These are phyloP conservation scores for Rhizophora mangle DNA, from an alignment of 345 rosid genomes.

Conservation along the genomic window DNA sequence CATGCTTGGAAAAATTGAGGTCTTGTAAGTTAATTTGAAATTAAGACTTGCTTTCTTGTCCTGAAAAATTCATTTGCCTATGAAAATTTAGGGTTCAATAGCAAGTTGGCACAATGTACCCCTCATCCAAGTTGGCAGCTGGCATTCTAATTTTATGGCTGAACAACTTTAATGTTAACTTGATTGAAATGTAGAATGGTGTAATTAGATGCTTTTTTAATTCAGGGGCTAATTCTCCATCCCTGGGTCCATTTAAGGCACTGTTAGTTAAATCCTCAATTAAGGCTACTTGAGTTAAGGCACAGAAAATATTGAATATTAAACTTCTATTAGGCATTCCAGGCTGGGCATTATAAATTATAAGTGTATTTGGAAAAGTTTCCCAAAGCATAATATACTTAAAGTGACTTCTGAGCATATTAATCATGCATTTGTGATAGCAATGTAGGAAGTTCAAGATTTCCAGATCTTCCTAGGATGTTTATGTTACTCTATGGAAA, in stretches of 20 bases:
- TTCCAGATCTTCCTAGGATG: constrained; percentile 8
- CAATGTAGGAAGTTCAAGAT: not conserved
- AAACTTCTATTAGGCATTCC: not conserved
- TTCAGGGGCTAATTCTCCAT: too few relatives aligned
- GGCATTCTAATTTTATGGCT: not conserved
- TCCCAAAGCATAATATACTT: not conserved
- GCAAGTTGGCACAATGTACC: too few relatives aligned
- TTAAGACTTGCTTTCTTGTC: too few relatives aligned
- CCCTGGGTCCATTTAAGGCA: too few relatives aligned
- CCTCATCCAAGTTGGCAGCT: not conserved
- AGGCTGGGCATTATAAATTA: not conserved
- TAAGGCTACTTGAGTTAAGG: not conserved
- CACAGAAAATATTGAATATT: not conserved
- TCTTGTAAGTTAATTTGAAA: too few relatives aligned
- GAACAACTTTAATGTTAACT: not conserved
- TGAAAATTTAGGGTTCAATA: not conserved
- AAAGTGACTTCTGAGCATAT: not conserved
- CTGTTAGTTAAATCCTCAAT: not conserved
- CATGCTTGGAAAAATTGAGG: too few relatives aligned
- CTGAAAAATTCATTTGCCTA: too few relatives aligned
- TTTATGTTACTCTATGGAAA: not conserved
- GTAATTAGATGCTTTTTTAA: too few relatives aligned
- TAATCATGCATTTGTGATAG: too few relatives aligned
- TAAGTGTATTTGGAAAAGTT: not conserved
- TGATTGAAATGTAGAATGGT: not conserved